phyloP scores from a whole-genome alignment of 1,139 yeast species.

The Candida buenavistaensis region DNA sequence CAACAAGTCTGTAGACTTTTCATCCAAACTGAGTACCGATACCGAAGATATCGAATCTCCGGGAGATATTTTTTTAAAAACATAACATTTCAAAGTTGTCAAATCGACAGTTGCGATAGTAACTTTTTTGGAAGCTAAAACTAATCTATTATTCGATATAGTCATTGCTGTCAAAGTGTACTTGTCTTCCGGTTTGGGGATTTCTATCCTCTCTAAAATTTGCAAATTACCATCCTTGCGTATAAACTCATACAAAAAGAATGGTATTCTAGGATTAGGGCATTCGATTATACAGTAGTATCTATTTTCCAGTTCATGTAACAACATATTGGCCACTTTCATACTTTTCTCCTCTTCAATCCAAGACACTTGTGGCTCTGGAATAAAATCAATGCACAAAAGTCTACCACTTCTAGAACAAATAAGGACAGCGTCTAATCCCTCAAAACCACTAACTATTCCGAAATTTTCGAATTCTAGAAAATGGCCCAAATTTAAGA shows the following conservation, averaged over 20 bases:
- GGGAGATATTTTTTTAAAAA: constrained; percentile 55
- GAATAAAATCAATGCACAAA: constrained; percentile 42
- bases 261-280: constrained; percentile 63
- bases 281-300: constrained; percentile 55
- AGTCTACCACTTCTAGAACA: constrained; percentile 57
- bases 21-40: constrained; percentile 30
- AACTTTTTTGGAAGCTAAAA: constrained; percentile 75
- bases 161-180: constrained; percentile 62
- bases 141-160: constrained; percentile 43
- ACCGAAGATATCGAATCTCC: constrained; percentile 80
- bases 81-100: constrained; percentile 15
- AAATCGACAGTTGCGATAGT: constrained; percentile 59
- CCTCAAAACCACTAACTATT: constrained; percentile 47
- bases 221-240: constrained; percentile 3
- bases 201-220: constrained; percentile 11
- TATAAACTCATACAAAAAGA: constrained; percentile 45
- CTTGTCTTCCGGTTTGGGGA: constrained; percentile 41
- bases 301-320: constrained; percentile 20
- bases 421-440: constrained; percentile 42
- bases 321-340: constrained; percentile 58
- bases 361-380: constrained; percentile 24
- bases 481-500: constrained; percentile 21
- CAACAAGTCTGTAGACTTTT: too few relatives aligned
- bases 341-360: constrained; percentile 23
- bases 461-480: constrained; percentile 47